Evolutionary conservation across 129 eudicot species (phyloP).

Genomic region (Pseudognaphalium luteoalbum): DNA sequence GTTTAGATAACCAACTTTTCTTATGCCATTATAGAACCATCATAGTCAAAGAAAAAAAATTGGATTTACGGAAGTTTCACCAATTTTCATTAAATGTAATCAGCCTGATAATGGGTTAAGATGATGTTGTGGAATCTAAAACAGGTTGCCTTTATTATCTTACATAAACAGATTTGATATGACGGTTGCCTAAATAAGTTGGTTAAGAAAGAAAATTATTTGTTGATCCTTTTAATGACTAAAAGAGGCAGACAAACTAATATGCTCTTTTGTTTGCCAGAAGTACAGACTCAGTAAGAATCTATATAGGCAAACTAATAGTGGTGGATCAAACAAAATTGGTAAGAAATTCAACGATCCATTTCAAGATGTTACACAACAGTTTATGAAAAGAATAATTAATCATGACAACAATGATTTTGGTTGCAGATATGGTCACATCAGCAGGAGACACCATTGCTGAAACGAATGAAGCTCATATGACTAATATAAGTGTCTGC

Average conservation of each 20-base stretch:
- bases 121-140: not conserved
- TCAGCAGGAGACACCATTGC: conserved; percentile 41
- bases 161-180: not conserved
- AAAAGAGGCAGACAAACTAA: conserved; percentile 28
- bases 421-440: conserved; percentile 38
- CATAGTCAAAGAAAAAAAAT: not conserved
- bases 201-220: conserved; percentile 2
- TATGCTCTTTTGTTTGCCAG: conserved; percentile 47
- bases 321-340: conserved; percentile 53
- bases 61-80: not conserved
- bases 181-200: not conserved
- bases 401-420: conserved; percentile 20
- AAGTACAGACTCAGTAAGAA: conserved; percentile 96
- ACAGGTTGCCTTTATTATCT: not conserved
- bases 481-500: conserved; percentile 43
- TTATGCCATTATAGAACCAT: not conserved
- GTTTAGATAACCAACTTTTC: not conserved
- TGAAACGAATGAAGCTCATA: conserved; percentile 56
- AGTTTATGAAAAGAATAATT: conserved; percentile 9
- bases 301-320: conserved; percentile 71
- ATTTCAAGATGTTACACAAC: conserved; percentile 7
- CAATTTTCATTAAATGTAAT: not conserved
- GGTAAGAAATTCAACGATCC: conserved; percentile 47
- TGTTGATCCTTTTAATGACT: not conserved
- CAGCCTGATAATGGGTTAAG: not conserved